Percentiles rank a stretch among this genome's conserved stretches.
Evolutionary conservation across 2,329 filamentous ascomycete genomes (phyloP).

Genomic region (Fusarium pseudoanthophilum): DNA sequence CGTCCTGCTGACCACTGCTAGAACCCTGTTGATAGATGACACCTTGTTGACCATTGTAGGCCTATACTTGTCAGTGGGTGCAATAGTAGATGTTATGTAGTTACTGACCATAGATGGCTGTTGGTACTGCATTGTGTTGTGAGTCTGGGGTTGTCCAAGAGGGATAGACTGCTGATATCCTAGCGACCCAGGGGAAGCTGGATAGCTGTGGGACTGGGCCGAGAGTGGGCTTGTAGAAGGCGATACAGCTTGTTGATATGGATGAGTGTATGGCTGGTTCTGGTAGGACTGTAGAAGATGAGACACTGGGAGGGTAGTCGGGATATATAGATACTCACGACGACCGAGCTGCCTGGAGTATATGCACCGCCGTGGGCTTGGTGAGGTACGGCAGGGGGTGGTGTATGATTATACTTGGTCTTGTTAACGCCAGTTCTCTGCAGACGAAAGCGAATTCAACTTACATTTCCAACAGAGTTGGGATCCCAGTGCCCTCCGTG

Average conservation of each 20-base stretch:
- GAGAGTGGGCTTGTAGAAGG: slow-evolving; percentile 37
- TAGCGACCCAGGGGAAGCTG: slow-evolving; percentile 9
- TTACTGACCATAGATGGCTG: slow-evolving; percentile 34
- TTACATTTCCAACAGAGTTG: slow-evolving; percentile 33
- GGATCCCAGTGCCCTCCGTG: slow-evolving; percentile 42
- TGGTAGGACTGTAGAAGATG: slow-evolving; percentile 35
- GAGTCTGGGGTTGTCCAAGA: slow-evolving; percentile 19
- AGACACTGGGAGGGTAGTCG: background rate
- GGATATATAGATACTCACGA: slow-evolving; percentile 18
- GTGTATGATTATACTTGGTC: slow-evolving; percentile 33
- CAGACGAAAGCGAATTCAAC: background rate
- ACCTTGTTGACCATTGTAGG: slow-evolving; percentile 35
- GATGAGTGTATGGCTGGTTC: slow-evolving; percentile 34
- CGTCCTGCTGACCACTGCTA: slow-evolving; percentile 38
- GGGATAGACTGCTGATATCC: slow-evolving; percentile 23
- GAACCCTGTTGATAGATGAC: slow-evolving; percentile 35
- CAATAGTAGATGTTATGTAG: too few species aligned
- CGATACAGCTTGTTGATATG: slow-evolving; percentile 35
- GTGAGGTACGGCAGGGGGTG: slow-evolving; percentile 17
- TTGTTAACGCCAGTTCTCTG: background rate
- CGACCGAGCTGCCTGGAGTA: slow-evolving; percentile 40
- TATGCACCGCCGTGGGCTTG: slow-evolving; percentile 42
- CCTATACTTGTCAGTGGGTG: slow-evolving; percentile 20
- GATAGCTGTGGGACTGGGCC: slow-evolving; percentile 24
- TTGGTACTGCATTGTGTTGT: slow-evolving; percentile 38